Evolutionary conservation across 2,329 filamentous ascomycete species (phyloP).

Genomic region (Phialophora expanda): DNA sequence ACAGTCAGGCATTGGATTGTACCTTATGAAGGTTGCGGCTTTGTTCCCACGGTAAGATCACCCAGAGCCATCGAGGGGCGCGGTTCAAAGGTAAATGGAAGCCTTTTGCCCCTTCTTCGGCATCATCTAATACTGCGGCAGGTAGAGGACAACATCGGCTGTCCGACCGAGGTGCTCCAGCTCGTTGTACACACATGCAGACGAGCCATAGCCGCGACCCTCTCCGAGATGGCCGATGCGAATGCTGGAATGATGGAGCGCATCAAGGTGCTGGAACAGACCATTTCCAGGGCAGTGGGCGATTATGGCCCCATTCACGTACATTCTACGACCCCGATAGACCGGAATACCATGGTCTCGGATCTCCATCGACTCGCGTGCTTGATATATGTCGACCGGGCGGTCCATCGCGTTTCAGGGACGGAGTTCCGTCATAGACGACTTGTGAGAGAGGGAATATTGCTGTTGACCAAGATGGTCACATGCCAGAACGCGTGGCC

Average conservation of each 20-base stretch:
- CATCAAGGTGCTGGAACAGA: not conserved
- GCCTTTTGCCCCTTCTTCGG: not conserved
- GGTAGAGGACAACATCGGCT: not conserved
- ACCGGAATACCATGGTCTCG: not conserved
- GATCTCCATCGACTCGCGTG: not conserved
- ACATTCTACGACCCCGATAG: not conserved
- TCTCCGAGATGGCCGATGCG: not conserved
- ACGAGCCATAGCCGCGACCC: not conserved
- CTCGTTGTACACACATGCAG: not conserved
- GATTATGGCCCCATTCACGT: not conserved
- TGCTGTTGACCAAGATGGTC: slow-evolving; percentile 31
- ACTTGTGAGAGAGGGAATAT: slow-evolving; percentile 33
- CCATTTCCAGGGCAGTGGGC: not conserved
- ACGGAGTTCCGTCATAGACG: slow-evolving; percentile 20
- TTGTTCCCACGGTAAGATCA: not conserved
- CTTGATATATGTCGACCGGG: not conserved
- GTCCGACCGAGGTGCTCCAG: not conserved
- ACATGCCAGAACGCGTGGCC: slow-evolving; percentile 35
- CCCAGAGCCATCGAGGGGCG: not conserved
- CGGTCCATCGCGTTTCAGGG: not conserved
- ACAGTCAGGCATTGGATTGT: not conserved
- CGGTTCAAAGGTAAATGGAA: not conserved
- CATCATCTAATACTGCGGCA: not conserved
- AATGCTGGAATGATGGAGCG: not conserved
- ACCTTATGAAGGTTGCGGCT: not conserved